Conservation (phyloP, 1,284 basidiomycete genomes). For the Mycena citricolor region DNA sequence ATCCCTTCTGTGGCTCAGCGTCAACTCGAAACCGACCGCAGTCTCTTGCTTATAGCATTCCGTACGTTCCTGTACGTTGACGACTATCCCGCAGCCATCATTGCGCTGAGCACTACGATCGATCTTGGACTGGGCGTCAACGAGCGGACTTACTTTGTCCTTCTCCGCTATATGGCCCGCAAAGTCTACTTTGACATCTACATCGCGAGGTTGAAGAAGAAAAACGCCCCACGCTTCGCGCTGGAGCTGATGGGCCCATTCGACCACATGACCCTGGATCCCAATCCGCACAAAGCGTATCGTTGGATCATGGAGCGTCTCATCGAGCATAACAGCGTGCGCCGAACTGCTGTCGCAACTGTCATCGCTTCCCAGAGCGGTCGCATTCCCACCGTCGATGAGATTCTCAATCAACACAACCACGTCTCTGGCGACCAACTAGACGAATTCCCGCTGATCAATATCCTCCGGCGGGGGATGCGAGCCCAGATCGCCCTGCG, state of each 20-base stretch:
- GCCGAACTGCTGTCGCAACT: background rate
- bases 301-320: constrained; percentile 14
- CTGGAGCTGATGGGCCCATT: constrained; percentile 11
- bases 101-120: constrained; percentile 37
- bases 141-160: constrained; percentile 40
- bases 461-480: constrained; percentile 9
- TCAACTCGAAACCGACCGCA: constrained; percentile 32
- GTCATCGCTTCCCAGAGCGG: background rate
- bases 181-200: constrained; percentile 16
- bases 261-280: background rate
- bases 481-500: background rate
- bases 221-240: constrained; percentile 3
- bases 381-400: constrained; percentile 10
- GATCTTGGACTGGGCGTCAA: constrained; percentile 33
- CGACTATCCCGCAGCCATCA: constrained; percentile 49
- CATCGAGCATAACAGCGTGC: constrained; percentile 3
- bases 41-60: constrained; percentile 41
- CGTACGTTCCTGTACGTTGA: constrained; percentile 40
- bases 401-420: constrained; percentile 3
- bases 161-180: constrained; percentile 31
- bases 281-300: constrained; percentile 2
- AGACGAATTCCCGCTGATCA: constrained; percentile 11
- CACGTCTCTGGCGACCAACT: background rate
- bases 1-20: background rate
- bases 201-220: background rate